Evolutionary conservation across 2,329 filamentous ascomycete genomes (phyloP).

Genomic region (Fusarium nurragi): DNA sequence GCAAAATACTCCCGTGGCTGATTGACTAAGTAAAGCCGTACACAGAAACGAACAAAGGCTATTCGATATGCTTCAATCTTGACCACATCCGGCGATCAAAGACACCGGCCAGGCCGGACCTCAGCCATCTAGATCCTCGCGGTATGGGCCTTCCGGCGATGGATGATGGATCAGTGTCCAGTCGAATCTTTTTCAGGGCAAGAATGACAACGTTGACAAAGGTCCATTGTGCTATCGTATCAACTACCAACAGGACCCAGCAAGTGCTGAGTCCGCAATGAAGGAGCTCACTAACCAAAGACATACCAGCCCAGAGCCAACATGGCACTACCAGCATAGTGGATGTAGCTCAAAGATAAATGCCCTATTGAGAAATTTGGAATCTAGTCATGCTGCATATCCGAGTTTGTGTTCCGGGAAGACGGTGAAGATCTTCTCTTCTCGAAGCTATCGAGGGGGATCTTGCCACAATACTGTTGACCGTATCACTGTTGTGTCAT

Average conservation of each 20-base stretch:
- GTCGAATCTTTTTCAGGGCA: neutral
- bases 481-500: neutral
- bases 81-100: conserved; percentile 31
- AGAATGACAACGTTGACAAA: neutral
- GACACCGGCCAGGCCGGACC: conserved; percentile 19
- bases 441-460: neutral
- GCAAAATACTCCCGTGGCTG: neutral
- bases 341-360: neutral
- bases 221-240: neutral
- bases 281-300: neutral
- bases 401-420: conserved; percentile 18
- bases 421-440: conserved; percentile 5
- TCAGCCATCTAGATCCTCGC: conserved; percentile 18
- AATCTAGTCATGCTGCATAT: conserved; percentile 17
- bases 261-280: conserved; percentile 16
- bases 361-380: conserved; percentile 18
- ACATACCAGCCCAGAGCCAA: neutral
- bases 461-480: neutral
- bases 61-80: conserved; percentile 18
- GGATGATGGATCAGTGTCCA: neutral
- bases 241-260: conserved; percentile 1
- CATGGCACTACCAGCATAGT: conserved; percentile 3
- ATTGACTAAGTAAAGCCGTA: neutral
- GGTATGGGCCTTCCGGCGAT: neutral
- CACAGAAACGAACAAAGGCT: conserved; percentile 8